phyloP scores from a whole-genome alignment of 116 monocot species.

The Trichopus zeylanicus region DNA sequence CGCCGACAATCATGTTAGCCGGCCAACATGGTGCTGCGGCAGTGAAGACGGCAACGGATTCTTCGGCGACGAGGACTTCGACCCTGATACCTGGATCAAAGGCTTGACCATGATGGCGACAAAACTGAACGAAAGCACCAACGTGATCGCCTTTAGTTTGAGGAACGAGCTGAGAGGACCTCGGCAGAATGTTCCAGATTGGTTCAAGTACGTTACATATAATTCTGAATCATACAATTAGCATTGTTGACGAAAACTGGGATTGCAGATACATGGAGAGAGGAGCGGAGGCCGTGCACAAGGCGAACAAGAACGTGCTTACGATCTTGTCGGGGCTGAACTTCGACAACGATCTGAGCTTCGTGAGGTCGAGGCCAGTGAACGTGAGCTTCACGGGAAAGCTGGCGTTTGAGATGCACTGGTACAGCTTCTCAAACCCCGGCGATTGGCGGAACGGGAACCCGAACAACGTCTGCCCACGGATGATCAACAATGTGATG shows the following conservation, averaged over 20 bases:
- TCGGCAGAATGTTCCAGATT: background rate
- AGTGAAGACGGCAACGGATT: background rate
- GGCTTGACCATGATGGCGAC: background rate
- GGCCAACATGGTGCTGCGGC: background rate
- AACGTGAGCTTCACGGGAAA: background rate
- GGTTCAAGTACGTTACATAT: background rate
- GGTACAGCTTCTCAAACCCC: background rate
- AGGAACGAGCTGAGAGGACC: conserved; percentile 1
- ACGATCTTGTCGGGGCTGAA: background rate
- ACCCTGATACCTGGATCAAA: background rate
- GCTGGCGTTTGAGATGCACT: background rate
- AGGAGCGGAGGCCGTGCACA: background rate
- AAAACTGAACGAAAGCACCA: background rate
- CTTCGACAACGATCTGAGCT: conserved; percentile 1
- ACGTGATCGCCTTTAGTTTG: background rate
- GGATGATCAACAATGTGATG: background rate
- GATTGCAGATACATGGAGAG: background rate
- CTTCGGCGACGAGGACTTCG: background rate
- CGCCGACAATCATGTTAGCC: background rate
- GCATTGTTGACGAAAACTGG: no score
- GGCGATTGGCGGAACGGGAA: background rate
- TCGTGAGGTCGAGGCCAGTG: background rate
- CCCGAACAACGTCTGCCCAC: background rate
- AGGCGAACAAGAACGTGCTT: background rate
- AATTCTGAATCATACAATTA: no score